Evolutionary conservation across 148 eudicot genomes (phyloP).

Genomic region (Persicaria tinctoria): DNA sequence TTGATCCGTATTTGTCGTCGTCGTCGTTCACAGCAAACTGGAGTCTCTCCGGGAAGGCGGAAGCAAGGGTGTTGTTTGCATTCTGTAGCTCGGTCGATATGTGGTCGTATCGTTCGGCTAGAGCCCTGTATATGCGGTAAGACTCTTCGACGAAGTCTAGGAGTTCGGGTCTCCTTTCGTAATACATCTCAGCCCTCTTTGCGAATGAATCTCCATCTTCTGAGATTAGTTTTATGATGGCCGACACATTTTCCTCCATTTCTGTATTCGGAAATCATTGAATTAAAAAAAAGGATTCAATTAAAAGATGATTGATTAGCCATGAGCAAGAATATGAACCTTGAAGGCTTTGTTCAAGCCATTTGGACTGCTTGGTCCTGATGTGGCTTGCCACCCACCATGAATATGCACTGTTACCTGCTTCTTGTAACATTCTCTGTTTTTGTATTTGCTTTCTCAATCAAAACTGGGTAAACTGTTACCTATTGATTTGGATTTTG

Average conservation of each 20-base stretch:
- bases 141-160: slow-evolving; percentile 72
- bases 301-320: not conserved
- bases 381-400: slow-evolving; percentile 89
- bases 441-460: not conserved
- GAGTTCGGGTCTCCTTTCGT: slow-evolving; percentile 76
- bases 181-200: slow-evolving; percentile 94
- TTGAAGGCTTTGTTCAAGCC: slow-evolving; percentile 78
- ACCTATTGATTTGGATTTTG: too few relatives aligned
- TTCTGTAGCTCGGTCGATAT: slow-evolving; percentile 80
- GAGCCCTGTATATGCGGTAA: slow-evolving; percentile 52
- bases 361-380: slow-evolving; percentile 77
- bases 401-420: slow-evolving; percentile 75
- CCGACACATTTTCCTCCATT: slow-evolving; percentile 77
- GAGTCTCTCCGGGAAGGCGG: slow-evolving; percentile 75
- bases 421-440: slow-evolving; percentile 55
- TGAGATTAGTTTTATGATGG: slow-evolving; percentile 54
- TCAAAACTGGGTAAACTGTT: too few relatives aligned
- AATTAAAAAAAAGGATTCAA: not conserved
- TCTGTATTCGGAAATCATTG: slow-evolving; percentile 29
- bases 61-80: slow-evolving; percentile 82
- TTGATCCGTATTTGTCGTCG: slow-evolving; percentile 33
- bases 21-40: slow-evolving; percentile 65
- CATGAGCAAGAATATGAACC: slow-evolving; percentile 23
- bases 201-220: slow-evolving; percentile 95
- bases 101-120: slow-evolving; percentile 82